Conservation (phyloP, 2,329 filamentous ascomycete species). For the Capronia coronata region DNA sequence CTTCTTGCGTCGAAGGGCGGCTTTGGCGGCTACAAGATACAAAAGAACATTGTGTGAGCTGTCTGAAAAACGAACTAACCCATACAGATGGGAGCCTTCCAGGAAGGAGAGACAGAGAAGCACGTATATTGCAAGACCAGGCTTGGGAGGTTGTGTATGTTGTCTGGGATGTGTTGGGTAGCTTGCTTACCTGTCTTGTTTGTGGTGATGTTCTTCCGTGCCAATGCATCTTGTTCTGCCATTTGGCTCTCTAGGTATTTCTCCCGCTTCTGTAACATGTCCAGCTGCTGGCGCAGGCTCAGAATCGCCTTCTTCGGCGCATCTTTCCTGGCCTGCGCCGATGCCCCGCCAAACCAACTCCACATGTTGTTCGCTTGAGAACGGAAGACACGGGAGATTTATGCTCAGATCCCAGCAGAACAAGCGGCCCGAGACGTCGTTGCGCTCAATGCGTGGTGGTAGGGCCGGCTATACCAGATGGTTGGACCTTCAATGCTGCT, state of each 20-base stretch:
- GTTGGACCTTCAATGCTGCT: neutral
- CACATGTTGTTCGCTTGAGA: conserved; percentile 47
- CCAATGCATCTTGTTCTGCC: conserved; percentile 81
- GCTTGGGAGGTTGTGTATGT: no score
- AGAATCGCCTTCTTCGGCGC: conserved; percentile 95
- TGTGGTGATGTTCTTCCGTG: conserved; percentile 76
- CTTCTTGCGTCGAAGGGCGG: conserved; percentile 90
- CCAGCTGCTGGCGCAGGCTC: conserved; percentile 75
- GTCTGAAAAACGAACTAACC: no score
- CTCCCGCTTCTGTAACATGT: conserved; percentile 97
- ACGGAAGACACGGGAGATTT: conserved; percentile 22
- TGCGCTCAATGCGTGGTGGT: no score
- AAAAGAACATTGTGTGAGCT: no score
- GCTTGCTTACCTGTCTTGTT: conserved; percentile 80
- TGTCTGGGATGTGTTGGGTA: neutral
- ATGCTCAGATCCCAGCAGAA: no score
- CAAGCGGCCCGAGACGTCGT: no score
- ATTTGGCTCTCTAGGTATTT: conserved; percentile 86
- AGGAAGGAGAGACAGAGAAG: neutral
- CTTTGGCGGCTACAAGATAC: conserved; percentile 65
- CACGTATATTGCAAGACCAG: no score
- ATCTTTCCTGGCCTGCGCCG: conserved; percentile 81
- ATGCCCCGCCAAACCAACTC: conserved; percentile 86
- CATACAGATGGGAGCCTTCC: neutral
- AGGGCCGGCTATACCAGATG: neutral